A percentile compares a stretch with the other conserved stretches of the same genome.
Evolutionary conservation across 768 basidiomycete genomes (phyloP).

Genomic region (Suillus fuscotomentosus): DNA sequence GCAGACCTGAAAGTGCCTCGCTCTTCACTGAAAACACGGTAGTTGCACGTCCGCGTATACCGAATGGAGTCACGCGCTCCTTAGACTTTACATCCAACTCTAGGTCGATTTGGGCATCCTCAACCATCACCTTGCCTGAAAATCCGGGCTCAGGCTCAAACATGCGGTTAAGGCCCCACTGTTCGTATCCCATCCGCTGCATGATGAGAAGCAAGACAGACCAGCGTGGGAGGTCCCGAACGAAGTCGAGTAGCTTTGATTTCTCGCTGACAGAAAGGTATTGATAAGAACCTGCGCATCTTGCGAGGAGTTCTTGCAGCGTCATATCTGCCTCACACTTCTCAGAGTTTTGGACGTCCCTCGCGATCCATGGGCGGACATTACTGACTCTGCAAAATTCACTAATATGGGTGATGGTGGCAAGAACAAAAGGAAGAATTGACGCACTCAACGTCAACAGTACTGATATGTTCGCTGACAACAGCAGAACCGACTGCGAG

Average conservation of each 20-base stretch:
- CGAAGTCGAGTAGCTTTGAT: not conserved
- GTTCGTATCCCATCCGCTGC: conserved; percentile 7
- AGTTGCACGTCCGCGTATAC: conserved; percentile 9
- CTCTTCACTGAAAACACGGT: conserved; percentile 4
- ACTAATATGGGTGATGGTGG: no score
- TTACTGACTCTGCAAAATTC: not conserved
- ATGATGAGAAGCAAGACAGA: conserved; percentile 9
- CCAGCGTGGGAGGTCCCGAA: not conserved
- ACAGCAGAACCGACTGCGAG: no score
- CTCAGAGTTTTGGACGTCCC: not conserved
- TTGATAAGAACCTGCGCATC: not conserved
- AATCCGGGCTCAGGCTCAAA: not conserved
- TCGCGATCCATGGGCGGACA: not conserved
- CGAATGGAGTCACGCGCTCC: conserved; percentile 5
- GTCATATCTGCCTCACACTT: not conserved
- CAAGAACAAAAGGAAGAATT: no score
- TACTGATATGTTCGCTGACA: no score
- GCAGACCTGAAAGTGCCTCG: not conserved
- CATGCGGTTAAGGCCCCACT: conserved; percentile 12
- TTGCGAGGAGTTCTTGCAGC: not conserved
- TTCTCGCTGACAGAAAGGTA: not conserved
- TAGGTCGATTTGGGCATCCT: not conserved
- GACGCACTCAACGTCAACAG: no score
- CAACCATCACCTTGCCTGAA: not conserved
- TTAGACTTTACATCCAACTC: not conserved